Base-by-base conservation (phyloP, 257 asterid genomes). In the Solanum phureja region DNA sequence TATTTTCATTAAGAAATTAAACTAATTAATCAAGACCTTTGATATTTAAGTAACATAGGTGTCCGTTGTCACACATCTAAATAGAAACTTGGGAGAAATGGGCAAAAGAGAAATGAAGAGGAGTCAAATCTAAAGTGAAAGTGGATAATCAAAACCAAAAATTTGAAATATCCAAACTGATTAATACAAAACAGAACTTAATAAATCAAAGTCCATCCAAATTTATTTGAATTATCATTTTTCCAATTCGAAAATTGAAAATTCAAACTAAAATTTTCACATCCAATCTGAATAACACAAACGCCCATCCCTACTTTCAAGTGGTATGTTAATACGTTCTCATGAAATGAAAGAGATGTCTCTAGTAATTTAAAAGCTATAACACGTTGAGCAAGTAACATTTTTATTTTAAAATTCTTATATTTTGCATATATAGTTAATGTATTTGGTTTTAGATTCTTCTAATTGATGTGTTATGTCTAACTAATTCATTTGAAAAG, bases 361-460 rank as follows among this genome's bases (percentile, higher is more conserved):
- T 31, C 83, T 40, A 56, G n/a, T 40, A 77, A 40, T 76, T 40
- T 3, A n/a, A 77, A 76, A 77, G 13, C 6, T 5, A 40, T 29
- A 77, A 77, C n/a, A 77, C 4, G 60, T 77, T 40, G n/a, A 77
- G 34, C 23, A 52, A 52, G 60, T 52, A 77, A 76, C 7, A n/a
- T 77, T 40, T 24, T 76, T 31, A 8, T 14, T n/a, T 40, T 23
- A 5, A 76, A 76, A 40, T 76, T n/a, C 12, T 40, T n/a, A 77
- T 38, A 75, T 44, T 79, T 44, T 79, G 5, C 84, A 44, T 1
- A 14, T 7, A 11, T 44, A 24, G 6, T 79, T 44, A 44, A 79
- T 79, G 66, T 79, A 79, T 44, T 79, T 79, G 44, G 79, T 72
- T 72, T 33, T 33, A 72, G 98, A 96, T 44, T 91, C 95, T 21